Evolutionary conservation across 2,329 filamentous ascomycete species (phyloP).

Genomic region (Fusarium poae): DNA sequence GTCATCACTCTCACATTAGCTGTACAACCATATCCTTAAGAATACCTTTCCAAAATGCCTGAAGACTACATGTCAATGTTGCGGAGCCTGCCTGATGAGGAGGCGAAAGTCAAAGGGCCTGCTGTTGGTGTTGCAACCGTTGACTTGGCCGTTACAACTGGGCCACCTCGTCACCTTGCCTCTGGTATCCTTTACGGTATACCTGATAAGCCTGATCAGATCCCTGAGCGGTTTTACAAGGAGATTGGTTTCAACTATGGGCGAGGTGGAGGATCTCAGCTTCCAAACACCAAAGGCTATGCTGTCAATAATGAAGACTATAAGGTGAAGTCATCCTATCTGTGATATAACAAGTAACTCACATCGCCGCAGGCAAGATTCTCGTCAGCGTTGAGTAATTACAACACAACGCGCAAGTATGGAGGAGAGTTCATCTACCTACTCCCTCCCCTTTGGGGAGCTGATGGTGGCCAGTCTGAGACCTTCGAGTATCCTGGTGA

Average conservation of each 20-base stretch:
- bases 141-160: slow-evolving; percentile 7
- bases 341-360: rapidly evolving
- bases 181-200: slow-evolving; percentile 36
- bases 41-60: background rate
- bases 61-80: slow-evolving; percentile 27
- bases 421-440: slow-evolving; percentile 61
- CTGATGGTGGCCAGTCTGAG: slow-evolving; percentile 57
- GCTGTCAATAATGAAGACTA: slow-evolving; percentile 15
- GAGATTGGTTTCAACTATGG: slow-evolving; percentile 35
- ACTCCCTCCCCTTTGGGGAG: slow-evolving; percentile 62
- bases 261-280: slow-evolving; percentile 29
- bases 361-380: slow-evolving; percentile 13
- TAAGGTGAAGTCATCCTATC: background rate
- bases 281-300: slow-evolving; percentile 14
- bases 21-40: background rate
- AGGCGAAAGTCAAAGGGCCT: background rate
- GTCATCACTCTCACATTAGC: background rate
- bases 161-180: slow-evolving; percentile 21
- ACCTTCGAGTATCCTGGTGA: slow-evolving; percentile 61
- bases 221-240: slow-evolving; percentile 21
- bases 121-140: slow-evolving; percentile 17
- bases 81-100: background rate
- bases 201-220: slow-evolving; percentile 27
- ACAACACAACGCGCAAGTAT: slow-evolving; percentile 47
- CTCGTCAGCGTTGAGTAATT: slow-evolving; percentile 27